These are phyloP conservation scores for Oryza coarctata DNA, from an alignment of 176 grass and related monocot species.

Conservation along the genomic window DNA sequence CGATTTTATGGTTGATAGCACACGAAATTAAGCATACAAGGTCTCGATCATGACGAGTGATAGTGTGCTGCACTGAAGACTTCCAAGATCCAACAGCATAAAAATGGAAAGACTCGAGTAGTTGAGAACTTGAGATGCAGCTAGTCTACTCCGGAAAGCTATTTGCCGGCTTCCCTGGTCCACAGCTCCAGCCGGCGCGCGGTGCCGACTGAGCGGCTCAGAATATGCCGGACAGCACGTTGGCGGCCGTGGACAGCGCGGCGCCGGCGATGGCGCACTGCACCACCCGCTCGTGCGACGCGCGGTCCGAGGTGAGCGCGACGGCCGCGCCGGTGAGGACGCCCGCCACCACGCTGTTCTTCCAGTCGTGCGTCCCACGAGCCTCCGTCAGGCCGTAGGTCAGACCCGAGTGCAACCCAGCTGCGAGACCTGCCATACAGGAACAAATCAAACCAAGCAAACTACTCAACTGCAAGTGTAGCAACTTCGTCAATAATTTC, in stretches of 20 bases:
- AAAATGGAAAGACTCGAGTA: neutral
- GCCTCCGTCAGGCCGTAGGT: slow-evolving; percentile 81
- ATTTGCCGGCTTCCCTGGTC: neutral
- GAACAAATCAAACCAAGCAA: neutral
- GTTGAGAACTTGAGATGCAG: neutral
- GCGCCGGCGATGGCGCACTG: slow-evolving; percentile 82
- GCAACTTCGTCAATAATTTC: neutral
- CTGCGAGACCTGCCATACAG: slow-evolving; percentile 58
- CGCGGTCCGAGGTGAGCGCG: slow-evolving; percentile 57
- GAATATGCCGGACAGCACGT: slow-evolving; percentile 72
- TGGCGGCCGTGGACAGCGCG: slow-evolving; percentile 70
- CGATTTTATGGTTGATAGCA: neutral
- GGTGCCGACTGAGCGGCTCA: slow-evolving; percentile 20
- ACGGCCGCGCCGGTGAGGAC: slow-evolving; percentile 69
- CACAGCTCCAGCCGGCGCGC: too few relatives aligned
- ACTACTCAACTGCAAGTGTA: neutral
- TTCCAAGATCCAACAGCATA: too few relatives aligned
- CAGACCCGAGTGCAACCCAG: slow-evolving; percentile 81
- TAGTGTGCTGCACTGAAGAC: neutral
- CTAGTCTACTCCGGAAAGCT: neutral
- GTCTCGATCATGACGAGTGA: neutral
- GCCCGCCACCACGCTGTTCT: slow-evolving; percentile 78
- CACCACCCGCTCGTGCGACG: slow-evolving; percentile 69
- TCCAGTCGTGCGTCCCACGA: slow-evolving; percentile 90
- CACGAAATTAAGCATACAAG: neutral